These are phyloP conservation scores for Incumbomyces delicatus DNA, from an alignment of 2,329 filamentous ascomycete species.

Conservation along the genomic window DNA sequence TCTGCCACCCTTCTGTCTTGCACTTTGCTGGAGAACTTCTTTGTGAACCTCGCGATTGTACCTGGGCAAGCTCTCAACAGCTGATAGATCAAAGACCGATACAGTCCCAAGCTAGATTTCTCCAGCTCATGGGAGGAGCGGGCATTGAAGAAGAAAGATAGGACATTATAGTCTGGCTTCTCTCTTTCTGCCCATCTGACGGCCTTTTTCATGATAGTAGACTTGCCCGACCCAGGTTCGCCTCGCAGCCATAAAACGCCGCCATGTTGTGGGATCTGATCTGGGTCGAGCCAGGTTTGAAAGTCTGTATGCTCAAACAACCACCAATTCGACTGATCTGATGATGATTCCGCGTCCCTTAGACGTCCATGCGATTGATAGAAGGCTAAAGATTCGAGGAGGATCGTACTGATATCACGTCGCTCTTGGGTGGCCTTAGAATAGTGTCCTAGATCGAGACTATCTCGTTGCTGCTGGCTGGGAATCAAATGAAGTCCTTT, in stretches of 20 bases:
- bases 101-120: conserved; percentile 40
- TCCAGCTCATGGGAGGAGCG: conserved; percentile 34
- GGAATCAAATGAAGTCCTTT: too few species aligned
- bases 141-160: conserved; percentile 44
- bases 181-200: conserved; percentile 5
- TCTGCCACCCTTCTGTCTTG: background rate
- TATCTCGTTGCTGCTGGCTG: too few species aligned
- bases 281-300: conserved; percentile 28
- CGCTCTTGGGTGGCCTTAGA: too few species aligned
- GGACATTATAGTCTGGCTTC: conserved; percentile 13
- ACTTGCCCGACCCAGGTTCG: conserved; percentile 30
- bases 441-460: too few species aligned
- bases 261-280: conserved; percentile 16
- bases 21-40: background rate
- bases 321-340: conserved; percentile 33
- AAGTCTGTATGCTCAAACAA: conserved; percentile 29
- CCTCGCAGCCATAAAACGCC: conserved; percentile 31
- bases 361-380: too few species aligned
- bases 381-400: too few species aligned
- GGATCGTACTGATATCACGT: too few species aligned
- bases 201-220: conserved; percentile 27
- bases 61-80: conserved; percentile 17
- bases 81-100: conserved; percentile 29
- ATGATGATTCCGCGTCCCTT: too few species aligned
- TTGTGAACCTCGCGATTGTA: background rate